A percentile compares a stretch with the other conserved stretches of the same genome.
Evolutionary conservation across 495 filamentous ascomycete genomes (phyloP).

Genomic region (Penicillium longicatenatum): DNA sequence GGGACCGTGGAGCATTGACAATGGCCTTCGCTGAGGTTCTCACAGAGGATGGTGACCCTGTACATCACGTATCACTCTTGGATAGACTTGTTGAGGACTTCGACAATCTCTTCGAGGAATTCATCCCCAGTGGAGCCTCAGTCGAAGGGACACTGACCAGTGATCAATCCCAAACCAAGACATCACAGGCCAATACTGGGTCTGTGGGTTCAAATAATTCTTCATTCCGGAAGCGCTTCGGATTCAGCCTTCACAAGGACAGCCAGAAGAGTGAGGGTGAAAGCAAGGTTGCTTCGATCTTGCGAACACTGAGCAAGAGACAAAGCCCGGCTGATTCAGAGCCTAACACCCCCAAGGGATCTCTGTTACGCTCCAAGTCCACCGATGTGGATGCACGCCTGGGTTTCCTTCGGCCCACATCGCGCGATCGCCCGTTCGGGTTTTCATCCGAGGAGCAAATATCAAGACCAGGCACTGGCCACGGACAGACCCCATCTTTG

Average conservation of each 20-base stretch:
- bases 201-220: constrained; percentile 74
- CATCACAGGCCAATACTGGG: constrained; percentile 51
- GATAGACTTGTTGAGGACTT: constrained; percentile 93
- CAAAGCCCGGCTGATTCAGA: constrained; percentile 58
- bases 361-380: constrained; percentile 75
- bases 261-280: constrained; percentile 70
- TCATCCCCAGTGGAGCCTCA: constrained; percentile 47
- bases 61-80: constrained; percentile 84
- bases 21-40: constrained; percentile 89
- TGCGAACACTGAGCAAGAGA: constrained; percentile 88
- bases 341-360: constrained; percentile 60
- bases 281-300: constrained; percentile 72
- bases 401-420: constrained; percentile 59
- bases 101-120: constrained; percentile 81
- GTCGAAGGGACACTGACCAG: constrained; percentile 45
- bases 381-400: constrained; percentile 68
- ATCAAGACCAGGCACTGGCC: constrained; percentile 50
- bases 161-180: constrained; percentile 52
- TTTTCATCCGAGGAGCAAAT: constrained; percentile 44
- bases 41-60: constrained; percentile 72
- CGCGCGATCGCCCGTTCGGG: constrained; percentile 62
- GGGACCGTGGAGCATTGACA: constrained; percentile 86
- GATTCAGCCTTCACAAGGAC: constrained; percentile 74
- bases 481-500: constrained; percentile 41
- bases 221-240: constrained; percentile 80